Percentiles rank a stretch among this genome's conserved stretches.
These are phyloP conservation scores for Psilocybe sp. DNA, from an alignment of 768 basidiomycete genomes.

Conservation along the genomic window DNA sequence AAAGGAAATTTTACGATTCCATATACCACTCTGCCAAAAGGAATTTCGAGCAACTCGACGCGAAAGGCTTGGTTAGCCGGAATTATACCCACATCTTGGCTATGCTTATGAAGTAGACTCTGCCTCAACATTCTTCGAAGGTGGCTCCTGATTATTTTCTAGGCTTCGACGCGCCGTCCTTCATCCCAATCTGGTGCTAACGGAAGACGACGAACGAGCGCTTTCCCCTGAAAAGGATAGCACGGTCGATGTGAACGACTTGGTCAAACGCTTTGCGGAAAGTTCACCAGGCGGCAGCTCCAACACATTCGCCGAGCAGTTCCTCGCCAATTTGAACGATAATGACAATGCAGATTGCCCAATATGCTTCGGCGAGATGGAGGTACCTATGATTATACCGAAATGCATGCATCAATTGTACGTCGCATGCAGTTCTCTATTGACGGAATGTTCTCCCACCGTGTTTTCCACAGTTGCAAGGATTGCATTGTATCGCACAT, in stretches of 20 bases:
- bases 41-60: conserved; percentile 76
- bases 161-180: conserved; percentile 90
- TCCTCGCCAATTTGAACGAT: conserved; percentile 63
- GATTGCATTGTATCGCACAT: conserved; percentile 83
- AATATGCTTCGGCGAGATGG: conserved; percentile 79
- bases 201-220: conserved; percentile 40
- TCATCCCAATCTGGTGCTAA: conserved; percentile 82
- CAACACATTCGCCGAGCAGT: conserved; percentile 57
- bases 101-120: conserved; percentile 85
- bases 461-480: conserved; percentile 56
- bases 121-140: not conserved
- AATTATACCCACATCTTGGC: conserved; percentile 89
- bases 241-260: conserved; percentile 50
- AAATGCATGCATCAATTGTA: conserved; percentile 78
- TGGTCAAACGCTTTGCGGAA: conserved; percentile 53
- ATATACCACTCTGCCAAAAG: conserved; percentile 78
- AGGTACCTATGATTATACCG: conserved; percentile 66
- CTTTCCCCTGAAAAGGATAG: conserved; percentile 37
- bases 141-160: conserved; percentile 3
- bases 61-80: conserved; percentile 73
- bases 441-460: not conserved
- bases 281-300: conserved; percentile 30
- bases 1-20: conserved; percentile 86
- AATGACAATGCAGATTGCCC: conserved; percentile 64
- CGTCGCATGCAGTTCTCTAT: conserved; percentile 13